Evolutionary conservation across 1,284 basidiomycete species (phyloP).

Genomic region (Earliella scabrosa): DNA sequence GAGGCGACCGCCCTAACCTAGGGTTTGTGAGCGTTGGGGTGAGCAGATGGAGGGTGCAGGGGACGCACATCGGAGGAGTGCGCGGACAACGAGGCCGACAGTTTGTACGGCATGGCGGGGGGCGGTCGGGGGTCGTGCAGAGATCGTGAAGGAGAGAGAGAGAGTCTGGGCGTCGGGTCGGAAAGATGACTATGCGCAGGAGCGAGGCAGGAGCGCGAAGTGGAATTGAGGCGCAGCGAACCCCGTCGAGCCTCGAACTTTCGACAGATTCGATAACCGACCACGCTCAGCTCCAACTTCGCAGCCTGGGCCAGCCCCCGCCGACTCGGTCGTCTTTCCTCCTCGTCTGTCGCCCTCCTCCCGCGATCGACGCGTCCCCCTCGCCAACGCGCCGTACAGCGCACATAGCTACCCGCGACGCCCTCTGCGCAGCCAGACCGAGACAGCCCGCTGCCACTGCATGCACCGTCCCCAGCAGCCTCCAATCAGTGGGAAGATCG

Average conservation of each 20-base stretch:
- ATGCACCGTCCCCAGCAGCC: too few species aligned
- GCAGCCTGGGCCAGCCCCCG: not conserved
- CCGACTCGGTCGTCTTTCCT: too few species aligned
- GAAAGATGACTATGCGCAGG: slow-evolving; percentile 20
- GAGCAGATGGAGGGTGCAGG: slow-evolving; percentile 8
- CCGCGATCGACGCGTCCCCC: not conserved
- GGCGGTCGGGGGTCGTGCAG: slow-evolving; percentile 18
- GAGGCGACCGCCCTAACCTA: slow-evolving; percentile 80
- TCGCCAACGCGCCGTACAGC: not conserved
- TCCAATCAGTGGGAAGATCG: too few species aligned
- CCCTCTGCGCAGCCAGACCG: too few species aligned
- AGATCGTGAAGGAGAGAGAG: slow-evolving; percentile 25
- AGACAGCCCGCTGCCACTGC: too few species aligned
- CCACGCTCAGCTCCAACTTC: slow-evolving; percentile 17
- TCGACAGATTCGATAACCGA: slow-evolving; percentile 33
- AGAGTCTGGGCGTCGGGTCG: slow-evolving; percentile 11
- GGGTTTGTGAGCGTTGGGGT: slow-evolving; percentile 28
- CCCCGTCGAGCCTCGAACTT: slow-evolving; percentile 29
- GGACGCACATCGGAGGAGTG: slow-evolving; percentile 77
- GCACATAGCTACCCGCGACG: not conserved
- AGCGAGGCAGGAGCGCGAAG: slow-evolving; percentile 16
- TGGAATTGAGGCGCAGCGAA: slow-evolving; percentile 29
- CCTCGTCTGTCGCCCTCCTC: too few species aligned
- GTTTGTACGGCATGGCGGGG: slow-evolving; percentile 76
- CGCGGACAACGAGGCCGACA: slow-evolving; percentile 76